Base-by-base conservation (phyloP, 106 monocot genomes). In the Apostasia shenzhenica region DNA sequence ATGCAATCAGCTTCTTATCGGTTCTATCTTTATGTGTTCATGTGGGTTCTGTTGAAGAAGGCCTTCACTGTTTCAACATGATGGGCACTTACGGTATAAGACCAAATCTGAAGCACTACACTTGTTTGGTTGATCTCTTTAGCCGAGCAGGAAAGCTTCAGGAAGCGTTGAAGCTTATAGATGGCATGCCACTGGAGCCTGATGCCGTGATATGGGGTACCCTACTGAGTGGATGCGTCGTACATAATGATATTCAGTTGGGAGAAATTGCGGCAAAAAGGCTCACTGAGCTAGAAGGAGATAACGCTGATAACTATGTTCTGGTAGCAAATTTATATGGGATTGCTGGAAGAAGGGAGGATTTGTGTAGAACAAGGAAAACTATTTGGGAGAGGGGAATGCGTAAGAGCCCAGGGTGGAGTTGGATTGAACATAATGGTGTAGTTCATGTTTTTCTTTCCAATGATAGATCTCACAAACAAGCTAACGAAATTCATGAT, bases 111-210 rank as follows among this genome's bases (percentile, higher is more conserved):
- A 73, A 83, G 52, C 90, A 86, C 13, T 86, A 83, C 13, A 70
- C 83, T 1, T 83, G 86, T 55, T 78, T 90, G 83, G 76, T 86
- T 2, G 83, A 81, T 73, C 83, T 90, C 54, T 66, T 81, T 10
- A 78, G 90, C 43, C 81, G 86, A 43, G 64, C 72, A 1, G 90
- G 90, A 8, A 59, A 63, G 41, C 56, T 90, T 47, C 37, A 14
- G 41, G 77, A 90, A 65, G 86, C 83, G 10, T 73, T 71, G 5
- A 46, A 65, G 39, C 45, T 90, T 5, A 79, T 79, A 48, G 47
- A 56, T 51, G 67, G 44, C 8, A 86, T 90, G 90, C 83, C 78
- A 1, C 64, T 90, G 63, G 48, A 83, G 55, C 81, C 83, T 38
- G 86, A 90, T 61, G 73, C 73, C 11, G 80, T 83, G 7, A 66